phyloP scores from a whole-genome alignment of 2,329 filamentous ascomycete genomes.

The Phaeosphaeria sp. region DNA sequence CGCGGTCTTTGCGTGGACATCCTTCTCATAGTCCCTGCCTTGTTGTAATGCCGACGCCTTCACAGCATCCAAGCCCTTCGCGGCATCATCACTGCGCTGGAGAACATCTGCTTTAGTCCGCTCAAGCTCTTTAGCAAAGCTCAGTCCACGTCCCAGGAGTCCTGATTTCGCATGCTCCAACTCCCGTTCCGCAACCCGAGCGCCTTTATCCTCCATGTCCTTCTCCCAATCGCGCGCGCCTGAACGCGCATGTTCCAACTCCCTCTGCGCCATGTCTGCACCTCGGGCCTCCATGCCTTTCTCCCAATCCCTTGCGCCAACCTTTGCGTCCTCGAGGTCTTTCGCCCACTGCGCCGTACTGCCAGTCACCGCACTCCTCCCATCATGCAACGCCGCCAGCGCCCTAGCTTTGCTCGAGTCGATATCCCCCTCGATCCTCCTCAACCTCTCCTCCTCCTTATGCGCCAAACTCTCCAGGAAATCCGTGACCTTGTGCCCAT shows the following conservation, averaged over 20 bases:
- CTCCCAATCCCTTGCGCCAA: constrained; percentile 16
- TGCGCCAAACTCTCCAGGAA: constrained; percentile 30
- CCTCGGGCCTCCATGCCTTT: constrained; percentile 12
- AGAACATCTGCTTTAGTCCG: constrained; percentile 4
- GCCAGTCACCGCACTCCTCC: constrained; percentile 5
- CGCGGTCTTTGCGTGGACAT: constrained; percentile 6
- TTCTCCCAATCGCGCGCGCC: constrained; percentile 11
- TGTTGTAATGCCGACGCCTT: constrained; percentile 6
- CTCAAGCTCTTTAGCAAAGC: constrained; percentile 5
- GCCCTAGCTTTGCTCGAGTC: constrained; percentile 10
- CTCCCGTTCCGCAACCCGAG: constrained; percentile 9
- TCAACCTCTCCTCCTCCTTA: constrained; percentile 31
- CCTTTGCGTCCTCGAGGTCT: constrained; percentile 1
- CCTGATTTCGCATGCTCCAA: constrained; percentile 14
- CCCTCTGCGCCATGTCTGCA: constrained; percentile 4
- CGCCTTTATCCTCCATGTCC: constrained; percentile 13
- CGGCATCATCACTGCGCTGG: constrained; percentile 9
- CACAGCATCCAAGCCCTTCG: constrained; percentile 9
- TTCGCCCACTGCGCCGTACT: neutral
- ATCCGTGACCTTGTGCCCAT: constrained; percentile 30
- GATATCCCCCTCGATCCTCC: constrained; percentile 18
- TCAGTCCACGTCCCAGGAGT: constrained; percentile 5
- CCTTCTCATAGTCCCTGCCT: constrained; percentile 8
- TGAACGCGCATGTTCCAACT: constrained; percentile 6
- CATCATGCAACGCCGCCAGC: constrained; percentile 9